Evolutionary conservation across 192 early-diverging fungal genomes (phyloP).

Genomic region (Coemansia furcata): DNA sequence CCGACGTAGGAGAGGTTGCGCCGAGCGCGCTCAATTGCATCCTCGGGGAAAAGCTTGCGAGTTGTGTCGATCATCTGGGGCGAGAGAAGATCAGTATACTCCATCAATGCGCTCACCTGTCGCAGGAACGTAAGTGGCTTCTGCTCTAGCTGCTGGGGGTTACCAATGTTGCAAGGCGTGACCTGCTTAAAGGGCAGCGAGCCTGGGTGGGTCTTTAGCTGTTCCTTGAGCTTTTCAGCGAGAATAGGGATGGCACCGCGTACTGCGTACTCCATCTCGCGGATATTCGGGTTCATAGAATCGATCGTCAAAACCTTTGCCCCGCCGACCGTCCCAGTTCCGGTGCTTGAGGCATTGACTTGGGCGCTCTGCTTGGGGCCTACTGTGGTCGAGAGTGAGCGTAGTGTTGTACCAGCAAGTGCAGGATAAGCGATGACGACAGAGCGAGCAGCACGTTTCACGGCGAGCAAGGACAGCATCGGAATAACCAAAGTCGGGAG

Average conservation of each 20-base stretch:
- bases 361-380: slow-evolving; percentile 11
- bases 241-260: slow-evolving; percentile 93
- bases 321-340: background rate
- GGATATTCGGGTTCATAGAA: slow-evolving; percentile 70
- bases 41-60: slow-evolving; percentile 77
- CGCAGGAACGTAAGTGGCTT: slow-evolving; percentile 96
- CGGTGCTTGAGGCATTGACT: background rate
- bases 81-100: slow-evolving; percentile 80
- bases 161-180: slow-evolving; percentile 87
- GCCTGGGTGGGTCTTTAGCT: slow-evolving; percentile 45
- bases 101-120: slow-evolving; percentile 85
- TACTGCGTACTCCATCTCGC: slow-evolving; percentile 89
- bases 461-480: slow-evolving; percentile 9
- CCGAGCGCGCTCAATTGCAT: slow-evolving; percentile 81
- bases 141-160: slow-evolving; percentile 87
- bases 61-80: slow-evolving; percentile 56
- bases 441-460: slow-evolving; percentile 2
- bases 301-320: slow-evolving; percentile 69
- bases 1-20: slow-evolving; percentile 68
- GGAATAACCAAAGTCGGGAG: background rate
- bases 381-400: slow-evolving; percentile 30
- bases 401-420: background rate
- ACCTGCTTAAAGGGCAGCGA: slow-evolving; percentile 69
- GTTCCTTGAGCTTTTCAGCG: slow-evolving; percentile 74
- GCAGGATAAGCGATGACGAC: background rate